Conservation (phyloP, 139 green algal species). For the Pseudopediastrum boryanum region DNA sequence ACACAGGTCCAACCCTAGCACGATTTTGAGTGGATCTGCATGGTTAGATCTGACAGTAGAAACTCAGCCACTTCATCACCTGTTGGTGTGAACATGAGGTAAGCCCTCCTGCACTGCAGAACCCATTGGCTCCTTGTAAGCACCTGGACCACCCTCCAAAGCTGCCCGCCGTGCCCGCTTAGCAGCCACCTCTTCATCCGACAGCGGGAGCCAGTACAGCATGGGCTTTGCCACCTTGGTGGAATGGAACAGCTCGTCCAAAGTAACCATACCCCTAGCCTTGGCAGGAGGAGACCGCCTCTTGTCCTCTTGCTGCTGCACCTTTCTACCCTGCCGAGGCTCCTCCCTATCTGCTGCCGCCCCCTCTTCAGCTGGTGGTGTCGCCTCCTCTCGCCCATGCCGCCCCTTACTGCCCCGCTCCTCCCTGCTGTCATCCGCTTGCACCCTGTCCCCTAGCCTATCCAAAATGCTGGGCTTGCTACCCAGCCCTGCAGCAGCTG, state of each 20-base stretch:
- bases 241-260: constrained; percentile 34
- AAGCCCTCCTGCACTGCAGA: constrained; percentile 30
- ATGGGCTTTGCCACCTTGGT: constrained; percentile 18
- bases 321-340: background rate
- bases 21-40: no score
- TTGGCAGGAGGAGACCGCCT: background rate
- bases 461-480: constrained; percentile 6
- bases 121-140: background rate
- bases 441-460: background rate
- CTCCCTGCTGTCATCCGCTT: background rate
- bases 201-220: constrained; percentile 34
- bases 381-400: background rate
- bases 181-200: constrained; percentile 24
- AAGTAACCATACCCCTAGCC: background rate
- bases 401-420: background rate
- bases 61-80: no score
- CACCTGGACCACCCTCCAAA: background rate
- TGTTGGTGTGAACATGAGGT: background rate
- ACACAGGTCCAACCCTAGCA: no score
- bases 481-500: background rate
- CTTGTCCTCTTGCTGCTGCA: background rate
- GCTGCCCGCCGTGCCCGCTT: background rate
- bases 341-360: background rate
- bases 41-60: no score
- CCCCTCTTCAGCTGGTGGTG: background rate